Evolutionary conservation across 306 rosid genomes (phyloP), one percentile per base, ranked within the genome.

Genomic region (Prunus armeniaca): DNA sequence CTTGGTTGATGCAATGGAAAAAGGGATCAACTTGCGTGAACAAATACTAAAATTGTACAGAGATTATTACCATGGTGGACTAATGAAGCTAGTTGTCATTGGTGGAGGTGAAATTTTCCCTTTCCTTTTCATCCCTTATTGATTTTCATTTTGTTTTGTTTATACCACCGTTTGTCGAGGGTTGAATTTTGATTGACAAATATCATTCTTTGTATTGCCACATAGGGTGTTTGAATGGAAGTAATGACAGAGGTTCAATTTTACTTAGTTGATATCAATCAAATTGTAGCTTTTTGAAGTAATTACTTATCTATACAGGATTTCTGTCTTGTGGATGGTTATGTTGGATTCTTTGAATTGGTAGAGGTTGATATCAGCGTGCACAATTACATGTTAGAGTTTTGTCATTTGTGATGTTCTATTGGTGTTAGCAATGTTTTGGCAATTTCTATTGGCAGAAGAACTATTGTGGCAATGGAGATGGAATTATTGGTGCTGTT

Each of bases 1-100:
- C 84, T 84, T 92, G 85, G 87, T 69, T 79, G 92, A 95, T 88
- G 99, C 99, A 34, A 86, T 95, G 90, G 92, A 90, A 82, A 92
- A 86, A 45, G 99, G 99, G 70, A 82, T 95, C 72, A 80, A 95
- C 83, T 85, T 95, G 86, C 84, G 90, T 60, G 93, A 88, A 71
- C 93, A 85, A 60, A 89, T 92, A 89, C 80, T 92, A 76, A 88
- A 87, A 79, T 76, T 95, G 72, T 95, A 87, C 79, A 55, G 54
- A 52, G 83, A 89, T 79, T 87, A 87, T 86, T 95, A 95, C 89
- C 97, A 92, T 76, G 99, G 97, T 75, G 99, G 99, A 87, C 82
- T 95, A 63, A 95, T 95, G 99, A 95, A 89, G 89, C 92, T 95
- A 67, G 97, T 87, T 77, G 87, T 95, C 83, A 92, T 95, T 83